A percentile compares a stretch with the other conserved stretches of the same genome.
These are phyloP conservation scores for Kwoniella pini DNA, from an alignment of 768 basidiomycete species.

Conservation along the genomic window DNA sequence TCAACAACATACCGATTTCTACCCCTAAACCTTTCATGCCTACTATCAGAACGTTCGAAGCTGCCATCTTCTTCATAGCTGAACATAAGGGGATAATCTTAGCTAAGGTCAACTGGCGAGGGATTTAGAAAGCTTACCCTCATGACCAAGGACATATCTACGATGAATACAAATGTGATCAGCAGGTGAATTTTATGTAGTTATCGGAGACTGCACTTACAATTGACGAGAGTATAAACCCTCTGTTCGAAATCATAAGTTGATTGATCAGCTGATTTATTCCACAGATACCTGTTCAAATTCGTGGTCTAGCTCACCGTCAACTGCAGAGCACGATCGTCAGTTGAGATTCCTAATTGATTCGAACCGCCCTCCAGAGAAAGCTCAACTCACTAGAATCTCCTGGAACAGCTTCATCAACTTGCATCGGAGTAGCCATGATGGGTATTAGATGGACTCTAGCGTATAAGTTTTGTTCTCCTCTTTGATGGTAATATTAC, in stretches of 20 bases:
- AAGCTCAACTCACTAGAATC: constrained; percentile 46
- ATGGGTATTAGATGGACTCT: background rate
- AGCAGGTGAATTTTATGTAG: background rate
- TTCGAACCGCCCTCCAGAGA: background rate
- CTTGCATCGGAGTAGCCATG: constrained; percentile 52
- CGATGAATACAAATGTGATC: background rate
- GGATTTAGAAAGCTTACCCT: constrained; percentile 63
- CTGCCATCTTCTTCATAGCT: constrained; percentile 99
- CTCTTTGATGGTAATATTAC: no score
- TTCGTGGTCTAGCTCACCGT: constrained; percentile 35
- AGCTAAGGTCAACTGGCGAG: no score
- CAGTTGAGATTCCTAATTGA: background rate
- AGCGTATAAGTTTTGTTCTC: no score
- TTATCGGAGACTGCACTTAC: constrained; percentile 41
- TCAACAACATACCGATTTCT: constrained; percentile 71
- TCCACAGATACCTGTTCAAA: background rate
- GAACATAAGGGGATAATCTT: constrained; percentile 31
- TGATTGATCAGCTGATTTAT: constrained; percentile 14
- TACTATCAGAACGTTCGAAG: constrained; percentile 89
- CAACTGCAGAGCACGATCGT: constrained; percentile 33
- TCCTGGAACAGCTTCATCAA: constrained; percentile 46
- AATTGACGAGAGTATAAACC: constrained; percentile 54
- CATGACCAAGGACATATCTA: constrained; percentile 91
- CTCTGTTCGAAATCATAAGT: constrained; percentile 28
- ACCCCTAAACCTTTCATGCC: constrained; percentile 90